Evolutionary conservation across 495 filamentous ascomycete species (phyloP).

Genomic region (Usnea hakonensis): DNA sequence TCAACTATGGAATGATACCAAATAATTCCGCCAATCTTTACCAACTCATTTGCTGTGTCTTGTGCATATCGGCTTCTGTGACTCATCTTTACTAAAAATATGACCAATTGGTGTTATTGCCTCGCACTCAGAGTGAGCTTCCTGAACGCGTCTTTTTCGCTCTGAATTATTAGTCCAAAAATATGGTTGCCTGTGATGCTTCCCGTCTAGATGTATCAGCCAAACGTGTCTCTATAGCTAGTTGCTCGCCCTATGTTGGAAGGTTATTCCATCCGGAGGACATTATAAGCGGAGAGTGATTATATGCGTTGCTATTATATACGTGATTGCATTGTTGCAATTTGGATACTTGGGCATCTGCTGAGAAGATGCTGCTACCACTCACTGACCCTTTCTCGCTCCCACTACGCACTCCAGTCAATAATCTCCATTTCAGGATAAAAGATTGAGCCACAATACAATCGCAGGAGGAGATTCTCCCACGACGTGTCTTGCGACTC

Average conservation of each 20-base stretch:
- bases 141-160: no score
- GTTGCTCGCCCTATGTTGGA: not conserved
- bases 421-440: not conserved
- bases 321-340: not conserved
- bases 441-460: not conserved
- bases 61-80: not conserved
- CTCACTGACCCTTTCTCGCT: slow-evolving; percentile 33
- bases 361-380: slow-evolving; percentile 29
- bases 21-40: slow-evolving; percentile 22
- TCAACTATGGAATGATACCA: slow-evolving; percentile 25
- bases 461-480: not conserved
- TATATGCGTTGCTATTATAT: no score
- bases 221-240: not conserved
- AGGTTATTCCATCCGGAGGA: no score
- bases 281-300: no score
- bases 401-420: slow-evolving; percentile 26
- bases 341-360: not conserved
- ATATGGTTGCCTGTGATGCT: no score
- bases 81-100: slow-evolving; percentile 16
- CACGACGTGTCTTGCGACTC: not conserved
- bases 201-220: no score
- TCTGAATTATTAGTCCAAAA: no score
- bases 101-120: not conserved
- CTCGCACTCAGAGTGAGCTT: not conserved
- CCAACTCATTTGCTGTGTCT: not conserved